phyloP scores from a whole-genome alignment of 2,329 filamentous ascomycete species.

The Dichotomopilus funicola region DNA sequence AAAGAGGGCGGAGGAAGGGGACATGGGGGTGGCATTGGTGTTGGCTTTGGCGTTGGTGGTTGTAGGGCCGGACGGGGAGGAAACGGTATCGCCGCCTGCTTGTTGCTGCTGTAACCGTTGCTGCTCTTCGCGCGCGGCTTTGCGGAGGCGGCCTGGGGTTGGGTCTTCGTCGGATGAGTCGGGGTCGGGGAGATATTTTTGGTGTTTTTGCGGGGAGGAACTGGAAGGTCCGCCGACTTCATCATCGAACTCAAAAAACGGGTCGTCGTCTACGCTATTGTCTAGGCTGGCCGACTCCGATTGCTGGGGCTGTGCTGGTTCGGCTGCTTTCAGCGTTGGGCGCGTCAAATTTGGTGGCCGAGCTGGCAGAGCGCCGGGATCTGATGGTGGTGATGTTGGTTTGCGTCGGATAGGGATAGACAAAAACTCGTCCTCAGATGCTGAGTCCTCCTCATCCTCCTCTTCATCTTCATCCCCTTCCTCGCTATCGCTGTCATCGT shows the following conservation, averaged over 20 bases:
- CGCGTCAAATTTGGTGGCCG: constrained; percentile 2
- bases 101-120: not conserved
- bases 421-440: constrained; percentile 23
- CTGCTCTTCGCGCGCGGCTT: not conserved
- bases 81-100: not conserved
- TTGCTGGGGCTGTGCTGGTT: not conserved
- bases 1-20: constrained; percentile 20
- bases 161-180: constrained; percentile 14
- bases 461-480: constrained; percentile 6
- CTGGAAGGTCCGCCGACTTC: not conserved
- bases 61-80: not conserved
- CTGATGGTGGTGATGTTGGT: constrained; percentile 8
- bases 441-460: constrained; percentile 15
- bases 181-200: constrained; percentile 21
- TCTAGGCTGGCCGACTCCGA: not conserved
- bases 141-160: constrained; percentile 1
- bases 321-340: not conserved
- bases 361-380: no score
- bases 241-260: constrained; percentile 23
- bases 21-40: not conserved
- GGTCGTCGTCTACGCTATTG: constrained; percentile 12
- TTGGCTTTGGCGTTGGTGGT: constrained; percentile 13
- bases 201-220: not conserved
- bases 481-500: no score
- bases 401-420: constrained; percentile 22